These are phyloP conservation scores for Heliamphora pulchella DNA, from an alignment of 179 eudicot genomes.

Conservation along the genomic window DNA sequence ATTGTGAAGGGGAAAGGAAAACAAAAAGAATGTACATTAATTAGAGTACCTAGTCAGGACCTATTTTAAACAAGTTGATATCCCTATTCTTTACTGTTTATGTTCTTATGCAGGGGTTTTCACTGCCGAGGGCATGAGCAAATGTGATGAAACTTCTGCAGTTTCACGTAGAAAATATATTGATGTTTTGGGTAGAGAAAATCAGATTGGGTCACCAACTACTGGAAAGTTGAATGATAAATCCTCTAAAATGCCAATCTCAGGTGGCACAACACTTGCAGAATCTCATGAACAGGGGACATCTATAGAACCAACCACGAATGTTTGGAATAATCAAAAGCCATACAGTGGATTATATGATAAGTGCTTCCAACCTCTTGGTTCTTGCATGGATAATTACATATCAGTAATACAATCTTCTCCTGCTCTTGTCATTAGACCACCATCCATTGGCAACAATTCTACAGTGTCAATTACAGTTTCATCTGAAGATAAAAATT, in stretches of 20 bases:
- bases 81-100: not conserved
- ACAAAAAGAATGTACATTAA: too few species aligned
- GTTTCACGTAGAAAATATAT: conserved; percentile 23
- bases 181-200: conserved; percentile 32
- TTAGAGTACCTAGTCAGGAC: not conserved
- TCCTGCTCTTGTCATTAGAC: conserved; percentile 35
- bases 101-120: conserved; percentile 21
- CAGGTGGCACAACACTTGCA: conserved; percentile 22
- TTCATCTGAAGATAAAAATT: conserved; percentile 23
- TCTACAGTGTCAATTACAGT: conserved; percentile 17
- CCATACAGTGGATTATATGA: conserved; percentile 25
- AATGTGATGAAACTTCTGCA: conserved; percentile 21
- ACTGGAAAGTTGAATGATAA: conserved; percentile 25
- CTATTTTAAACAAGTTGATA: conserved; percentile 11
- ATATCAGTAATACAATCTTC: conserved; percentile 32
- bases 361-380: conserved; percentile 30
- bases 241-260: conserved; percentile 21
- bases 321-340: conserved; percentile 27
- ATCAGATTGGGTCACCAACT: conserved; percentile 24
- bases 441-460: conserved; percentile 27
- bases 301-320: conserved; percentile 26
- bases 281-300: conserved; percentile 29
- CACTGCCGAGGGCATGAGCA: too few species aligned
- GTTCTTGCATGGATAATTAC: conserved; percentile 28
- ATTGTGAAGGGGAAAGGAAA: too few species aligned